Evolutionary conservation across 345 rosid genomes (phyloP), one percentile per base, ranked within the genome.

Genomic region (Rubroshorea leprosula): DNA sequence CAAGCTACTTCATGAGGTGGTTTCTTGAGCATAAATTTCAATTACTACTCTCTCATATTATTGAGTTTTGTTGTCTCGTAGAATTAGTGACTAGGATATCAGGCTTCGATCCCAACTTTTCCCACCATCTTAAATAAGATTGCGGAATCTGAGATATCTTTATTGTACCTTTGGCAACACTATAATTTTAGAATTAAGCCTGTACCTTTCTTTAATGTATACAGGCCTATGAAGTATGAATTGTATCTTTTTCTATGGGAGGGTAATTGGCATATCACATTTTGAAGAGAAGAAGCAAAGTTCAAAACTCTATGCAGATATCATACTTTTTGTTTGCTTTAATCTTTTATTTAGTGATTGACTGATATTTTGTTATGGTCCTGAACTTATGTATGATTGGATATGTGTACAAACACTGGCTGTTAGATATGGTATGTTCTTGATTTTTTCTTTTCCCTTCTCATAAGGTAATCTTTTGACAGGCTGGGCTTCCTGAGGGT

Each of bases 401-500:
- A 25, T 7, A 10, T 23, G 6, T 44, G 13, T 44, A 23, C 11
- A 44, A 16, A 9, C 1, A 44, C 12, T 16, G 47, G n/a, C 9
- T 4, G 9, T 29, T 29, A 29, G 35, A 29, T 29, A 29, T 29
- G 9, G 4, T 9, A 29, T 56, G 0, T 55, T 55, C 50, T 23
- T 54, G 44, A 54, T 54, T 16, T 25, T 29, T 44, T 46, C 52
- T 24, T n/a, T n/a, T n/a, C n/a, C n/a, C n/a, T 45, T 58, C 62
- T 58, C 51, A 58, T 51, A 43, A n/a, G 49, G 23, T 43, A 45
- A 43, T 13, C 7, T 49, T 60, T 29, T 48, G 22, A 21, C 72
- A 84, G 91, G 91, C 87, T 62, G 91, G 91, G 49, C 77, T 82
- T 55, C 91, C 91, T 43, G 73, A 75, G 5, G 91, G 91, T 63